Evolutionary conservation across 73 alveolate genomes (phyloP), one percentile per base, ranked within the genome.

Genomic region (Tetrahymena malaccensis): DNA sequence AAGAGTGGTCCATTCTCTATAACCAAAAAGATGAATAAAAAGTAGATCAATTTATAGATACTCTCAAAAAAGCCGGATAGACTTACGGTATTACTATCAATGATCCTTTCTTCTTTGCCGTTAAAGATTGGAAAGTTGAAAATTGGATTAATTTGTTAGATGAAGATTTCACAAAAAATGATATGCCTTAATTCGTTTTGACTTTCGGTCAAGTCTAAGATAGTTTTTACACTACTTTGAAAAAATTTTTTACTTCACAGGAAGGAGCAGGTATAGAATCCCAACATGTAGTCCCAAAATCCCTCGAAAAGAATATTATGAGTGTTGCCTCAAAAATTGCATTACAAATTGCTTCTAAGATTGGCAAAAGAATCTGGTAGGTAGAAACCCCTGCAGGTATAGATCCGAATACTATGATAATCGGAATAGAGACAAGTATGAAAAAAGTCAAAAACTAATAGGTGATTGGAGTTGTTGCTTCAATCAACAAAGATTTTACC

Each of bases 391-490:
- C 84, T 55, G 21, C 84, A 4, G 97, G 97, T 34, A 93, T 95
- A 9, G 40, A 85, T 27, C 84, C 93, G 25, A 85, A 93, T 27
- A 96, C 97, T 2, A 96, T 96, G 98, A 96, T 96, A 55, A 85
- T 95, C n/a, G 98, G 98, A 3, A 95, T 96, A 43, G 98, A 96
- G 43, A 94, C 95, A 25, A 85, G 84, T 85, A 97, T 95, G 43
- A 96, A 96, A 34, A 85, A 94, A 40, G 95, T 96, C 33, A n/a
- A 93, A 3, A 93, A 56, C 34, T 85, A 44, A 44, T 83, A 96
- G 21, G 56, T 94, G 35, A 43, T 96, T 85, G 98, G 98, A 0
- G 95, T 96, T 95, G 98, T 96, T 43, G 98, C 98, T 40, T 94
- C 95, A 15, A 94, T 96, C 35, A 93, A 85, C 43, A 94, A 94